Conservation (phyloP, 768 basidiomycete species). For the Calocera viscosa region DNA sequence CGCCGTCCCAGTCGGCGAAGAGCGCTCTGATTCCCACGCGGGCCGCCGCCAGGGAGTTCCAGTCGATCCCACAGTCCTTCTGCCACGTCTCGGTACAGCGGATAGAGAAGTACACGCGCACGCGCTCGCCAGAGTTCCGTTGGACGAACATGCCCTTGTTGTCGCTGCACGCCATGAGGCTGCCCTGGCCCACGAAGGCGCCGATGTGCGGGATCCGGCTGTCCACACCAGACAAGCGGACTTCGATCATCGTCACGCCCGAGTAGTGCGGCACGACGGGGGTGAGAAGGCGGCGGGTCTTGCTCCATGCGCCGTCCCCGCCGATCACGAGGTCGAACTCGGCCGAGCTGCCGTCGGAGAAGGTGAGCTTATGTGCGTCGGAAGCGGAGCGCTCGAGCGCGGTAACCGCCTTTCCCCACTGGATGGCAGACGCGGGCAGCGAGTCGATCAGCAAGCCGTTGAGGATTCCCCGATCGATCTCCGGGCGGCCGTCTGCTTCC, state of each 20-base stretch:
- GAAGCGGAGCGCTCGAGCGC: neutral
- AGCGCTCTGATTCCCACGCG: constrained; percentile 8
- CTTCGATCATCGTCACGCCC: constrained; percentile 22
- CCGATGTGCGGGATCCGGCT: constrained; percentile 20
- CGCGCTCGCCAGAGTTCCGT: constrained; percentile 24
- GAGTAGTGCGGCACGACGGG: constrained; percentile 26
- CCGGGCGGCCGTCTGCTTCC: constrained; percentile 1
- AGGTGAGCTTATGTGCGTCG: constrained; percentile 15
- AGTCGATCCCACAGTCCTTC: constrained; percentile 15
- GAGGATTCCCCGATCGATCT: constrained; percentile 13
- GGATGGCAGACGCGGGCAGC: constrained; percentile 16
- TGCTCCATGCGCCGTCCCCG: constrained; percentile 35
- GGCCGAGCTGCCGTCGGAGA: constrained; percentile 11
- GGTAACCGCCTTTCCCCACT: constrained; percentile 13
- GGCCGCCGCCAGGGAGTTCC: neutral
- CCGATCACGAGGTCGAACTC: constrained; percentile 24
- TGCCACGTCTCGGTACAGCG: constrained; percentile 14
- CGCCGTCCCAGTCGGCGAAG: constrained; percentile 17
- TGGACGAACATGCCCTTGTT: constrained; percentile 25
- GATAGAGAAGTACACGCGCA: constrained; percentile 21
- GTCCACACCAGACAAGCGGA: constrained; percentile 18
- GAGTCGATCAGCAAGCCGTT: constrained; percentile 23
- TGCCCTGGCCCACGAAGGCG: constrained; percentile 25
- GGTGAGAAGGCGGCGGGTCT: constrained; percentile 28
- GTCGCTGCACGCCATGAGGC: constrained; percentile 23